A percentile compares a stretch with the other conserved stretches of the same genome.
Conservation (phyloP, 805 yeast species). For the Lachancea fermentati region DNA sequence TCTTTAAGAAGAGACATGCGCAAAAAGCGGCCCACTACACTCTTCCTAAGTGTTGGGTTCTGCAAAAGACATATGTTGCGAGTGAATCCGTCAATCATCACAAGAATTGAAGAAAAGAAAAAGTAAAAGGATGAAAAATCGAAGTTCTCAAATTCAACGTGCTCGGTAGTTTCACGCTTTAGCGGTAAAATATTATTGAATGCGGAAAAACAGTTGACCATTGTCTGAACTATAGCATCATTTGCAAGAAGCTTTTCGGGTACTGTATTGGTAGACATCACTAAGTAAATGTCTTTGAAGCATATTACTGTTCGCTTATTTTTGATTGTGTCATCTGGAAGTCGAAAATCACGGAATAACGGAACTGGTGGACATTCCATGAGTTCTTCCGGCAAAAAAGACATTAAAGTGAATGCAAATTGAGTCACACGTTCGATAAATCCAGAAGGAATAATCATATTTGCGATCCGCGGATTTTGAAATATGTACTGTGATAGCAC, state of each 20-base stretch:
- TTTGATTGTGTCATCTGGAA: conserved; percentile 26
- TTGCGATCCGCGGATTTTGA: conserved; percentile 27
- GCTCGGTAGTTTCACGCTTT: conserved; percentile 68
- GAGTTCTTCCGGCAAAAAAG: conserved; percentile 25
- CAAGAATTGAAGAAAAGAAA: conserved; percentile 27
- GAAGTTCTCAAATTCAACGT: conserved; percentile 85
- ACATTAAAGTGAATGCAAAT: conserved; percentile 27
- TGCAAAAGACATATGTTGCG: conserved; percentile 24
- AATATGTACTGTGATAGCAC: conserved; percentile 28
- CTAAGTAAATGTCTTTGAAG: conserved; percentile 55
- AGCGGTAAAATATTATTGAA: conserved; percentile 50
- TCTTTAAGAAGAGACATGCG: conserved; percentile 17
- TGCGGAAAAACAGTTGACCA: conserved; percentile 24
- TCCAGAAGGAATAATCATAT: conserved; percentile 22
- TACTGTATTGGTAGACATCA: conserved; percentile 63
- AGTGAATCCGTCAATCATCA: conserved; percentile 29
- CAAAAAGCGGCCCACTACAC: conserved; percentile 16
- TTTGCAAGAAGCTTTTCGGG: conserved; percentile 35
- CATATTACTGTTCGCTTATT: conserved; percentile 29
- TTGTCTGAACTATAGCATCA: conserved; percentile 13
- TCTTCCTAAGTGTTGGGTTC: conserved; percentile 17
- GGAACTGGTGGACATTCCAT: conserved; percentile 22
- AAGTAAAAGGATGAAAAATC: conserved; percentile 49
- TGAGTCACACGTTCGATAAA: conserved; percentile 27
- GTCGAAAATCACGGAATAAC: conserved; percentile 19